A percentile compares a stretch with the other conserved stretches of the same genome.
These are phyloP conservation scores for Trichoderma sp. DNA, from an alignment of 2,329 filamentous ascomycete species.

Conservation along the genomic window DNA sequence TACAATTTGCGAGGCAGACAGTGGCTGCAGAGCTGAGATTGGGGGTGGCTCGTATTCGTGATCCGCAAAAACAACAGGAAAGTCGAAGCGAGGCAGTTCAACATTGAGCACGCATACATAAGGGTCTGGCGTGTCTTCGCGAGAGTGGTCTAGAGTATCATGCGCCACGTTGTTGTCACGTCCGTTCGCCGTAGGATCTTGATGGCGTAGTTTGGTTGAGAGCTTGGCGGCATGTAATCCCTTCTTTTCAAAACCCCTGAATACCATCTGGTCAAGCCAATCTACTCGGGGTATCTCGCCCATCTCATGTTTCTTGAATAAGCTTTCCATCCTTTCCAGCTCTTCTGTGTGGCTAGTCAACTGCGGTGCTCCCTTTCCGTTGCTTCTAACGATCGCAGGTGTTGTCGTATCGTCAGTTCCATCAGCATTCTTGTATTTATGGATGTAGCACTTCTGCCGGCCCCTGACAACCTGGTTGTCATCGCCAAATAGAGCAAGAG, in stretches of 20 bases:
- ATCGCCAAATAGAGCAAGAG: slow-evolving; percentile 85
- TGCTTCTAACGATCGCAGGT: slow-evolving; percentile 63
- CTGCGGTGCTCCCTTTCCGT: slow-evolving; percentile 50
- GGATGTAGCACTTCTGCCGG: slow-evolving; percentile 84
- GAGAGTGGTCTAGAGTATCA: slow-evolving; percentile 32
- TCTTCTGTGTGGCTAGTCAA: slow-evolving; percentile 77
- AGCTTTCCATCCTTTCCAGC: slow-evolving; percentile 80
- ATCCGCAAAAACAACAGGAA: slow-evolving; percentile 92
- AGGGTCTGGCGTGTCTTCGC: slow-evolving; percentile 49
- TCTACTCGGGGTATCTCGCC: slow-evolving; percentile 90
- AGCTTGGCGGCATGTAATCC: slow-evolving; percentile 65
- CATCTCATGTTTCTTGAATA: slow-evolving; percentile 98
- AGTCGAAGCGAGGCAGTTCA: slow-evolving; percentile 92
- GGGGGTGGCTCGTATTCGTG: slow-evolving; percentile 87
- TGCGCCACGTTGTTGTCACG: slow-evolving; percentile 30
- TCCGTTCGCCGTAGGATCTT: slow-evolving; percentile 42
- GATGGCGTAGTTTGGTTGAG: slow-evolving; percentile 60
- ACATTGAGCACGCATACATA: slow-evolving; percentile 80
- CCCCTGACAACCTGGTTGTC: slow-evolving; percentile 92
- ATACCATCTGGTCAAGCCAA: slow-evolving; percentile 95
- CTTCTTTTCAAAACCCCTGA: slow-evolving; percentile 81
- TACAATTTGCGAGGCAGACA: slow-evolving; percentile 60
- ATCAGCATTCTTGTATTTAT: slow-evolving; percentile 81
- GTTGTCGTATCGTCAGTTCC: slow-evolving; percentile 79
- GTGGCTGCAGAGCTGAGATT: slow-evolving; percentile 70